Conservation (phyloP, 768 basidiomycete genomes). For the Calocera viscosa region DNA sequence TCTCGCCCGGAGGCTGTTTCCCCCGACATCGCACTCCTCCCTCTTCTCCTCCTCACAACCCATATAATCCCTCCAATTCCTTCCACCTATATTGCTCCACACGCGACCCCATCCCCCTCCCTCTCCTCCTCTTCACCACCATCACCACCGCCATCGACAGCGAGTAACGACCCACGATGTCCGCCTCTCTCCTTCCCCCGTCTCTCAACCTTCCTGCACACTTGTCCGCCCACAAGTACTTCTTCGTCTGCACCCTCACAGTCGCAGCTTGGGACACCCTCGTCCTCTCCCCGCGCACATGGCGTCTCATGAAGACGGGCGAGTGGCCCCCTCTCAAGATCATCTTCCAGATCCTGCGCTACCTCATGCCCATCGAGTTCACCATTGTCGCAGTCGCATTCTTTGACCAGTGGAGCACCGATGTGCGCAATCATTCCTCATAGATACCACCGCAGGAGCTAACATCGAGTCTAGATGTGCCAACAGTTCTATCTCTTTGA, state of each 20-base stretch:
- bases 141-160: constrained; percentile 1
- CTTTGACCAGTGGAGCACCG: constrained; percentile 55
- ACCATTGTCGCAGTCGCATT: constrained; percentile 68
- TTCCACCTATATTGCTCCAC: too few species aligned
- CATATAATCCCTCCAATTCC: background rate
- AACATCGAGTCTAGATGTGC: constrained; percentile 37
- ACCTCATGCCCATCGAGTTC: constrained; percentile 73
- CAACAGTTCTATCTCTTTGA: constrained; percentile 69
- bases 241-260: constrained; percentile 78
- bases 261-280: constrained; percentile 84
- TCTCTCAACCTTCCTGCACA: constrained; percentile 66
- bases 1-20: background rate
- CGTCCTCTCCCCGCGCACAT: constrained; percentile 67
- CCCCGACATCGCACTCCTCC: background rate
- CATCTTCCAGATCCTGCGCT: constrained; percentile 57
- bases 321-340: constrained; percentile 69
- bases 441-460: background rate
- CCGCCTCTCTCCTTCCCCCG: constrained; percentile 35
- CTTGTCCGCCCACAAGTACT: constrained; percentile 76
- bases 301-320: constrained; percentile 48
- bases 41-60: background rate
- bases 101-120: background rate
- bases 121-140: background rate
- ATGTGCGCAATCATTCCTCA: constrained; percentile 29
- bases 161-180: constrained; percentile 12